These are phyloP conservation scores for Candida insectalens DNA, from an alignment of 805 yeast species.

Conservation along the genomic window DNA sequence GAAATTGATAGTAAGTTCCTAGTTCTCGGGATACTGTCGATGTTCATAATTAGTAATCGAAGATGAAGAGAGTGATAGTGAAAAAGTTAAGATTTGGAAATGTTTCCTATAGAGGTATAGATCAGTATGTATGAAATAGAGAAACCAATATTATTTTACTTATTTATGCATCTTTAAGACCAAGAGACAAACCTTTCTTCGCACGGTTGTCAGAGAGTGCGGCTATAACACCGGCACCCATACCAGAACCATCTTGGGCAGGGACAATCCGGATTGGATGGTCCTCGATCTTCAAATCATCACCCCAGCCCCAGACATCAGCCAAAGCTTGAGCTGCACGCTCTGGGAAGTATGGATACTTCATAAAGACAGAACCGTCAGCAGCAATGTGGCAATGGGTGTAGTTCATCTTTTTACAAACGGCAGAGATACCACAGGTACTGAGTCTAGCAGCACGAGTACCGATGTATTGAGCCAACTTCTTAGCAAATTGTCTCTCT, in stretches of 20 bases:
- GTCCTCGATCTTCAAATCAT: conserved; percentile 27
- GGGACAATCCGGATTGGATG: conserved; percentile 82
- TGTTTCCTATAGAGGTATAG: too few species aligned
- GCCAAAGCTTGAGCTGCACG: conserved; percentile 88
- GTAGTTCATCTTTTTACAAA: conserved; percentile 81
- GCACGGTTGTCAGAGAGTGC: conserved; percentile 83
- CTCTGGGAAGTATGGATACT: conserved; percentile 88
- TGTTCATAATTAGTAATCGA: too few species aligned
- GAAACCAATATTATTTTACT: too few species aligned
- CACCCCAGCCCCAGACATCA: conserved; percentile 83
- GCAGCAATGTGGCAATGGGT: conserved; percentile 85
- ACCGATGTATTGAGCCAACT: conserved; percentile 81
- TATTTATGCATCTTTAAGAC: too few species aligned
- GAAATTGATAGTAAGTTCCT: conserved; percentile 47
- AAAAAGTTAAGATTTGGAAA: too few species aligned
- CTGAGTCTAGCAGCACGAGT: conserved; percentile 91
- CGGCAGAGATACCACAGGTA: conserved; percentile 95
- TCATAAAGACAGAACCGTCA: conserved; percentile 93
- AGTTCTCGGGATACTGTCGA: conserved; percentile 3
- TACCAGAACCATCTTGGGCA: conserved; percentile 98
- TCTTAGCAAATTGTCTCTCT: conserved; percentile 78
- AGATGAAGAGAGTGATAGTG: too few species aligned
- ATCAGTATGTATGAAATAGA: too few species aligned
- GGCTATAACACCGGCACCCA: conserved; percentile 97
- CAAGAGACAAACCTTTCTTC: conserved; percentile 60